Evolutionary conservation across 805 yeast genomes (phyloP).

Genomic region (Cyberlindnera saturnus): DNA sequence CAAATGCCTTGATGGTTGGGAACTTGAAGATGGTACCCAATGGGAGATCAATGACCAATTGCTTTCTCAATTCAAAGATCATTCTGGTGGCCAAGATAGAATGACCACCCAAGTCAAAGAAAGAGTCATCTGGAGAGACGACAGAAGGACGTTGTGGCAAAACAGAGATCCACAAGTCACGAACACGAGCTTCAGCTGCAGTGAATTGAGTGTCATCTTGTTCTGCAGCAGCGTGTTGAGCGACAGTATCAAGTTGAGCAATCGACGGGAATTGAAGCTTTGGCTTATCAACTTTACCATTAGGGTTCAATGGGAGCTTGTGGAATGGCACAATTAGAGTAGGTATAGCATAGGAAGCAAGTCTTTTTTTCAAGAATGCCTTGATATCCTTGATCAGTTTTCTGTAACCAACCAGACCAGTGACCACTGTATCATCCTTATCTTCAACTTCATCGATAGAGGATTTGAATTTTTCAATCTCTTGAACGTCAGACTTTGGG

Average conservation of each 20-base stretch:
- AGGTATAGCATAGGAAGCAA: conserved; percentile 93
- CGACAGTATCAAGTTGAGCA: conserved; percentile 75
- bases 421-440: conserved; percentile 58
- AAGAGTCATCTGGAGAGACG: conserved; percentile 73
- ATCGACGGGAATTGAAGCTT: conserved; percentile 92
- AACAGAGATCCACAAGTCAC: conserved; percentile 80
- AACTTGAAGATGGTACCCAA: conserved; percentile 83
- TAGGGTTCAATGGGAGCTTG: conserved; percentile 89
- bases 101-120: conserved; percentile 97
- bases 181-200: conserved; percentile 57
- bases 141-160: conserved; percentile 82
- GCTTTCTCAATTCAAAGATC: conserved; percentile 87
- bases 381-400: conserved; percentile 76
- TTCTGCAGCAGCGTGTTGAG: conserved; percentile 39
- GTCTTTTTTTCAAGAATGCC: conserved; percentile 75
- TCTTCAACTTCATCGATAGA: conserved; percentile 38
- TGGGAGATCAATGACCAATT: conserved; percentile 74
- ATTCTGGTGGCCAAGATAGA: conserved; percentile 94
- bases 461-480: conserved; percentile 35
- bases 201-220: conserved; percentile 51
- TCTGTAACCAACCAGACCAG: conserved; percentile 71
- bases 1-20: conserved; percentile 79
- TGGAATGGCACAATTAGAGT: conserved; percentile 82
- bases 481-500: conserved; percentile 56
- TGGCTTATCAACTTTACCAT: conserved; percentile 97